Evolutionary conservation across 305 asterid species (phyloP), one percentile per base, ranked within the genome.

Genomic region (Nicotiana rustica): DNA sequence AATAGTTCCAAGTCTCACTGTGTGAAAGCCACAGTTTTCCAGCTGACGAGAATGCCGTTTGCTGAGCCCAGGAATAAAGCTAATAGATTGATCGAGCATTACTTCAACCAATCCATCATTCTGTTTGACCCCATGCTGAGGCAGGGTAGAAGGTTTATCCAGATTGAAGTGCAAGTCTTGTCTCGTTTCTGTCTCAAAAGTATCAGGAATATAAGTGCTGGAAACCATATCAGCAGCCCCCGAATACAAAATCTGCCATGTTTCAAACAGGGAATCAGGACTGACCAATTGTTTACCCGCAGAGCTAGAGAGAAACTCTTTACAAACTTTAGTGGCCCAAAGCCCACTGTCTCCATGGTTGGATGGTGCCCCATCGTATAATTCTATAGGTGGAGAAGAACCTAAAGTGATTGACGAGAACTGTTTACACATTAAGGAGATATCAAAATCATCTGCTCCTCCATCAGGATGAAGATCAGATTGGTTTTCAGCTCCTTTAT

Each of bases 321-420:
- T 89, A 82, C 82, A 91, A 84, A 90, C 81, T 83, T 88, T 88
- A 79, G 95, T 93, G 81, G 85, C 90, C 79, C 85, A 81, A 14
- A 90, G 70, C 67, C 84, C 93, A 13, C 84, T 86, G 33, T 88
- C 87, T 79, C 85, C 90, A 76, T 93, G 84, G 88, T 75, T 64
- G 86, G 70, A 59, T 78, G 87, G 41, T 17, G 86, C 88, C 76
- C 89, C 98, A 81, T 92, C 94, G 82, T 92, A 96, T 83, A 96
- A 89, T 75, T 91, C 93, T 82, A 93, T 92, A 31, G 92, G 87
- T n/a, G 94, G 93, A 80, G 91, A 91, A 81, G 81, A 86, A 60
- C 98, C 97, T 85, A 94, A 84, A 65, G 90, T 87, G 82, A 96
- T 93, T 85, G 94, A 92, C 71, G 97, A 92, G 87, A 91, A 96